These are phyloP conservation scores for Viola odorata DNA, from an alignment of 345 rosid species.

Conservation along the genomic window DNA sequence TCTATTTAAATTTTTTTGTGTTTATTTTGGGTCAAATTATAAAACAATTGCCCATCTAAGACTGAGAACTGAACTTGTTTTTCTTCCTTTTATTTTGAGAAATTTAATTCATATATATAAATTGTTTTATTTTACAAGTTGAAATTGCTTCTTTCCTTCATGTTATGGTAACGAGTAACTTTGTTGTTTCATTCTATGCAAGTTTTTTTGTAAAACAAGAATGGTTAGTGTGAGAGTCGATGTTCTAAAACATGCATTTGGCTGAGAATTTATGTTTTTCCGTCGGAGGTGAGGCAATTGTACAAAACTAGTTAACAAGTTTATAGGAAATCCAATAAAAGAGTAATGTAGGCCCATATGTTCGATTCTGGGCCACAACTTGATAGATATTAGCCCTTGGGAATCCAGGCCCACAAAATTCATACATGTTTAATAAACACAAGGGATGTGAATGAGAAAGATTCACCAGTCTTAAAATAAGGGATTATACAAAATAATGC, in stretches of 20 bases:
- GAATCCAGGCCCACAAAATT: background rate
- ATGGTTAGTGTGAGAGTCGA: no score
- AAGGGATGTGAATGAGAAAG: no score
- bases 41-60: background rate
- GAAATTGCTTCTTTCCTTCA: background rate
- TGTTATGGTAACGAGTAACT: background rate
- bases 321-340: no score
- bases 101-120: constrained; percentile 33
- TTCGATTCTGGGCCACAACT: no score
- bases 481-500: background rate
- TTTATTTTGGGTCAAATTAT: background rate
- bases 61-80: constrained; percentile 13
- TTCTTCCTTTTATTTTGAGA: background rate
- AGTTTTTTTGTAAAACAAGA: no score
- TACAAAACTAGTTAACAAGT: no score
- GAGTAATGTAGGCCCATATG: no score
- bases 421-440: background rate
- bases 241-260: no score
- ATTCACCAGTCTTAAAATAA: no score
- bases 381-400: background rate
- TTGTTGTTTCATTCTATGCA: background rate
- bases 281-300: no score
- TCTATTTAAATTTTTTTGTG: background rate
- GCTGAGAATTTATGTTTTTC: no score
- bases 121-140: constrained; percentile 37